phyloP scores from a whole-genome alignment of 1,139 yeast species.

The Sugiyamaella grinbergsii region DNA sequence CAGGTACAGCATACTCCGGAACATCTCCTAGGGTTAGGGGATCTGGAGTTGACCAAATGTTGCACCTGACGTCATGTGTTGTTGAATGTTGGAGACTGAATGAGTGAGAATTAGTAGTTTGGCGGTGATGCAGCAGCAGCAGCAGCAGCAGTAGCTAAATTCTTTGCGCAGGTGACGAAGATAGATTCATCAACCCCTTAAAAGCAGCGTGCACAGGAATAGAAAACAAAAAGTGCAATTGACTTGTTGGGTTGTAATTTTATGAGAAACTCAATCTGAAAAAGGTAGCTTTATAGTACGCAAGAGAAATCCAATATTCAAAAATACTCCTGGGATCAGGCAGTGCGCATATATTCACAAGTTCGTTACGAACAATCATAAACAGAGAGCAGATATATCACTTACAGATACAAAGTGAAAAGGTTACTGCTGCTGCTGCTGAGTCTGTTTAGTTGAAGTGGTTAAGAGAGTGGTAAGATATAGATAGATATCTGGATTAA shows the following conservation, averaged over 20 bases:
- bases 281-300: too few relatives aligned
- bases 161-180: too few relatives aligned
- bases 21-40: slow-evolving; percentile 5
- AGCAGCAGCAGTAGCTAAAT: background rate
- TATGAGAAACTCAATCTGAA: too few relatives aligned
- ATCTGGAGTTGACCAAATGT: slow-evolving; percentile 2
- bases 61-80: slow-evolving; percentile 10
- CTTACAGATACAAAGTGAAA: too few relatives aligned
- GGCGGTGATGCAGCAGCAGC: background rate
- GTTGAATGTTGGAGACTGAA: background rate
- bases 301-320: too few relatives aligned
- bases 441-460: background rate
- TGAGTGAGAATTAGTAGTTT: too few relatives aligned
- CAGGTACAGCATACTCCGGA: background rate
- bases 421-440: background rate
- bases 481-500: background rate
- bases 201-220: too few relatives aligned
- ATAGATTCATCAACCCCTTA: too few relatives aligned
- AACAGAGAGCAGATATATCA: background rate
- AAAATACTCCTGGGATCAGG: too few relatives aligned
- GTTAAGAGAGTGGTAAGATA: background rate
- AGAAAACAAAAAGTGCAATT: too few relatives aligned
- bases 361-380: background rate
- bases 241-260: too few relatives aligned
- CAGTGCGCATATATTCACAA: too few relatives aligned